Evolutionary conservation across 2,329 filamentous ascomycete genomes (phyloP).

Genomic region (Myotisia sp.): DNA sequence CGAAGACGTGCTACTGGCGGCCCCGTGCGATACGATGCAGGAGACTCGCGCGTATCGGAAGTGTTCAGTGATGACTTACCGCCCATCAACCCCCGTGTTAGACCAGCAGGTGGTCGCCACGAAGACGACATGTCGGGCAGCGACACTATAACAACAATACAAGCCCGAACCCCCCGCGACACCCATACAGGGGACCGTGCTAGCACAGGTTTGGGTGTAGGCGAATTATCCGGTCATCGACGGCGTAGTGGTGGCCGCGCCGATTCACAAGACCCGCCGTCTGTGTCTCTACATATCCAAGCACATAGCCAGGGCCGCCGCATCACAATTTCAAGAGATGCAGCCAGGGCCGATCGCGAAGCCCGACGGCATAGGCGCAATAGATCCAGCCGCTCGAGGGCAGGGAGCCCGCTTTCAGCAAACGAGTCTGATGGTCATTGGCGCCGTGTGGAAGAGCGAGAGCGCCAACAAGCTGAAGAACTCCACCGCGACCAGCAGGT

Average conservation of each 20-base stretch:
- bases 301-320: conserved; percentile 51
- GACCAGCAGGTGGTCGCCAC: conserved; percentile 9
- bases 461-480: conserved; percentile 33
- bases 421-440: conserved; percentile 31
- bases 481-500: conserved; percentile 24
- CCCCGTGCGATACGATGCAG: too few relatives aligned
- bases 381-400: conserved; percentile 26
- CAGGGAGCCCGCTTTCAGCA: conserved; percentile 30
- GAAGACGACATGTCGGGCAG: conserved; percentile 16
- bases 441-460: conserved; percentile 36
- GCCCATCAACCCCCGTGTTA: too few relatives aligned
- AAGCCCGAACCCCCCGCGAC: conserved; percentile 7
- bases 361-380: conserved; percentile 37
- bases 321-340: conserved; percentile 49
- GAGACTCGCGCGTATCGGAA: conserved; percentile 47
- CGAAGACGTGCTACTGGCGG: too few relatives aligned
- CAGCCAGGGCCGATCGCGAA: conserved; percentile 46
- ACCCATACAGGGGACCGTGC: conserved; percentile 10
- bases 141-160: neutral
- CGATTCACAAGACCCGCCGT: conserved; percentile 40
- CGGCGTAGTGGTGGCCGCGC: conserved; percentile 24
- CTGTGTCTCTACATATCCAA: conserved; percentile 50
- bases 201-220: conserved; percentile 21
- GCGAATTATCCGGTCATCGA: conserved; percentile 19
- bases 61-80: neutral